Percentiles rank a stretch among this genome's conserved stretches.
Evolutionary conservation across 805 yeast species (phyloP).

Genomic region (Suhomyces xylopsoci): DNA sequence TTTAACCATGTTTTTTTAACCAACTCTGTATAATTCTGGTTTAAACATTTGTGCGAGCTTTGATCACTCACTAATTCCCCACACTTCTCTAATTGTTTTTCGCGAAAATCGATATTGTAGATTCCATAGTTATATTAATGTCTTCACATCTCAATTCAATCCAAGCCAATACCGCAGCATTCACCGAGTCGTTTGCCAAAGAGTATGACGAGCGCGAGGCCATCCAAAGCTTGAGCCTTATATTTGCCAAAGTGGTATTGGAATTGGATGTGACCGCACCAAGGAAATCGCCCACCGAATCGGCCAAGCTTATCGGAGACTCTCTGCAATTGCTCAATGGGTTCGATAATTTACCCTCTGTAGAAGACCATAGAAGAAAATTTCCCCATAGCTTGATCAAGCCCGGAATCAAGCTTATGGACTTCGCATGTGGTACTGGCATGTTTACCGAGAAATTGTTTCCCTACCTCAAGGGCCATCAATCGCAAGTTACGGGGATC

Average conservation of each 20-base stretch:
- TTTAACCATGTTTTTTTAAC: too few species aligned
- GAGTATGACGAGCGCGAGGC: slow-evolving; percentile 22
- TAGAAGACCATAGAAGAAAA: slow-evolving; percentile 2
- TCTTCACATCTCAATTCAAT: slow-evolving; percentile 19
- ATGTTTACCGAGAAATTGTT: slow-evolving; percentile 28
- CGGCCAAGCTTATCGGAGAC: slow-evolving; percentile 13
- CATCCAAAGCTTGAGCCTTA: slow-evolving; percentile 12
- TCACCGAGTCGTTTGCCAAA: slow-evolving; percentile 13
- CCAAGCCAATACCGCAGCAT: slow-evolving; percentile 18
- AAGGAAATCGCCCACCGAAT: slow-evolving; percentile 13
- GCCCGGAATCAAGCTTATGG: slow-evolving; percentile 26
- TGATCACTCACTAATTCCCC: too few species aligned
- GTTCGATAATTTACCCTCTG: slow-evolving; percentile 11
- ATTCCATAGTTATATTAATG: too few species aligned
- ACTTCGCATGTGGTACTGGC: slow-evolving; percentile 47
- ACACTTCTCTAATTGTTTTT: too few species aligned
- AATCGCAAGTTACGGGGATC: slow-evolving; percentile 28
- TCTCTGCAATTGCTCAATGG: slow-evolving; percentile 11
- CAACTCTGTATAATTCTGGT: too few species aligned
- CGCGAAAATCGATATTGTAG: too few species aligned
- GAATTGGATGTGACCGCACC: slow-evolving; percentile 15
- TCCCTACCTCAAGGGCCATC: slow-evolving; percentile 20
- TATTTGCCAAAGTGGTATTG: slow-evolving; percentile 20
- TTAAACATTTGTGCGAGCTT: too few species aligned
- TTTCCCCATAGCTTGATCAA: slow-evolving; percentile 15